Evolutionary conservation across 2,329 filamentous ascomycete genomes (phyloP), one percentile per base, ranked within the genome.

Genomic region (Cladosporium sp.): DNA sequence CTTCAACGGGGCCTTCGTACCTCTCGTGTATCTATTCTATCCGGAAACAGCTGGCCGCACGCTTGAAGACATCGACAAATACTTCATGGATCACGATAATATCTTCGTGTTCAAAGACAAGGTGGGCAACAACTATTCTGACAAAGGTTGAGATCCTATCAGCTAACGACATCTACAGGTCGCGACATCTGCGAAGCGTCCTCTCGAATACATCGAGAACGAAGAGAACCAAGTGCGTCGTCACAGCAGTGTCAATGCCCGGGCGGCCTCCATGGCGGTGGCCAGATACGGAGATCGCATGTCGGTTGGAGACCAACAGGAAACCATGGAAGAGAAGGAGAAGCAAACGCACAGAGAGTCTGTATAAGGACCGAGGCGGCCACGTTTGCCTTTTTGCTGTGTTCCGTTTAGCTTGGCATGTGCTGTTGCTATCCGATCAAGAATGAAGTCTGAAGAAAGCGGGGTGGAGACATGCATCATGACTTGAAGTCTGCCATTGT

Each of bases 1-100:
- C 11, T 75, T 83, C 59, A 83, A 83, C 73, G 63, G 64, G 5
- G 64, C 66, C 3, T 82, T 82, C 62, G 69, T 83, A 0, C 80
- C 79, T 0, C 73, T 77, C 9, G 71, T 80, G 12, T 80, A 80
- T 63, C 62, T 72, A 36, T 64, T 70, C 60, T 71, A 67, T 59
- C 68, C 71, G 5, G 72, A 73, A 56, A 75, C 71, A 3, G 66
- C 66, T 2, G 66, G 61, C 47, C 61, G 70, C 28, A 67, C 70
- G 2, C 65, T 73, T 14, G 67, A 69, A 39, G 67, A 68, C 30
- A 68, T 69, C n/a, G 66, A 68, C 40, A 59, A 34, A 17, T 62
- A 63, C 49, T 64, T 64, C 62, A 55, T 52, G 43, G 61, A 64
- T 25, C 60, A 64, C 19, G 61, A 64, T 25, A 64, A 67, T 49